These are phyloP conservation scores for Candida pseudoviswanathii DNA, from an alignment of 1,139 yeast species.

Conservation along the genomic window DNA sequence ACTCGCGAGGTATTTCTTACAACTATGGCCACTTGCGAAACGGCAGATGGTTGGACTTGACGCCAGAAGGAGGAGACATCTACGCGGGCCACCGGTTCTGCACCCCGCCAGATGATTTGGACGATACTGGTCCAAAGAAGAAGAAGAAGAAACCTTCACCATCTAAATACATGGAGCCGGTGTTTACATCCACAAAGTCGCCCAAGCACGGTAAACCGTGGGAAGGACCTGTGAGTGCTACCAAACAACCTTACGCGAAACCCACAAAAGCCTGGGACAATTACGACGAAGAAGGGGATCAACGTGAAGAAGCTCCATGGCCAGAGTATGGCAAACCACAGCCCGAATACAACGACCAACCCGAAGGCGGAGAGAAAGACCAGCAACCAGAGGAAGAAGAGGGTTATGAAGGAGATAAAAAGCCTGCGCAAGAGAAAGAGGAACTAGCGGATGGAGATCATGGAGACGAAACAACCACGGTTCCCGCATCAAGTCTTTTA, in stretches of 20 bases:
- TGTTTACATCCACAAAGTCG: not conserved
- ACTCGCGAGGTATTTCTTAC: slow-evolving; percentile 33
- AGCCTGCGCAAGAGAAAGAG: not conserved
- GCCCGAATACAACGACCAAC: not conserved
- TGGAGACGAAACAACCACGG: not conserved
- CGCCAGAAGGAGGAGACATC: slow-evolving; percentile 16
- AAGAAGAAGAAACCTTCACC: not conserved
- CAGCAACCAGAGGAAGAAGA: not conserved
- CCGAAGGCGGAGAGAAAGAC: not conserved
- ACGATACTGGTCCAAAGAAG: no score
- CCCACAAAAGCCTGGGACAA: slow-evolving; percentile 1
- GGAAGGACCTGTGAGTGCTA: not conserved
- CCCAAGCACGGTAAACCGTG: not conserved
- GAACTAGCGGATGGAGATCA: not conserved
- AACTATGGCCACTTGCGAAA: slow-evolving; percentile 26
- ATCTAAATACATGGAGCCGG: not conserved
- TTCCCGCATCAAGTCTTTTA: not conserved
- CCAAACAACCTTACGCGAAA: not conserved
- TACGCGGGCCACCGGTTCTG: slow-evolving; percentile 5
- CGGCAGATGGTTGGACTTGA: slow-evolving; percentile 19
- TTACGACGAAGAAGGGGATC: not conserved
- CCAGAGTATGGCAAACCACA: not conserved
- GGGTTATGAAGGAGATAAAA: not conserved
- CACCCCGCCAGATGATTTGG: not conserved
- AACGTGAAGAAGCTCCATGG: not conserved